Evolutionary conservation across 2,329 filamentous ascomycete genomes (phyloP), one percentile per base, ranked within the genome.

Genomic region (Monosporascus cannonballus): DNA sequence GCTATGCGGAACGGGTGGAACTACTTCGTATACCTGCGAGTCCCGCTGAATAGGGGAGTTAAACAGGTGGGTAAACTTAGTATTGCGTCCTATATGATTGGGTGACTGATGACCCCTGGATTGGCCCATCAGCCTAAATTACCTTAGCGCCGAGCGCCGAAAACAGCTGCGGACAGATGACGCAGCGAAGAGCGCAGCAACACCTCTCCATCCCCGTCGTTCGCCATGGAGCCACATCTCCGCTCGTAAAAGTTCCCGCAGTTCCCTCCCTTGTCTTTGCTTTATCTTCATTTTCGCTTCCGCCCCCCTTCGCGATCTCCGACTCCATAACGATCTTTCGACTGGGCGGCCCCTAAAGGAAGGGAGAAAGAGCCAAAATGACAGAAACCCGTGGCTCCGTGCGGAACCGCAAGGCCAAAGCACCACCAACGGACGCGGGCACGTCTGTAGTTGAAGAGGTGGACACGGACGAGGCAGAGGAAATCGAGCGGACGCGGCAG

Each of bases 341-440:
- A 34, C 4, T 9, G 30, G 30, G 30, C 30, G 11, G 30, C 30
- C 30, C 14, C 30, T 5, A 14, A 34, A 34, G 14, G 30, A 34
- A 5, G 24, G 24, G 24, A 24, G 24, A 14, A 30, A 9, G 9
- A 11, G 30, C 47, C 17, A 52, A 20, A n/a, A 61, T 60, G 59
- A 46, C 56, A 54, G 57, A 59, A 50, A 57, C 61, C 25, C 54
- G 56, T 24, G 58, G 54, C 50, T 59, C 68, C 49, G 63, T 77
- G 47, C 75, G 75, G 48, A 73, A 78, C 61, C 74, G 75, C 56
- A 77, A 76, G 60, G 64, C 61, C 53, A 65, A 60, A 48, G 62
- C 61, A 11, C 51, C 55, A 58, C 57, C 49, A 53, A 60, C 52
- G 18, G 44, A 55, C 8, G 58, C 62, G n/a, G 56, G 60, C n/a